Percentiles rank a stretch among this genome's conserved stretches.
Evolutionary conservation across 352 stramenopile species (phyloP).

Genomic region (Globisporangium spinosum): DNA sequence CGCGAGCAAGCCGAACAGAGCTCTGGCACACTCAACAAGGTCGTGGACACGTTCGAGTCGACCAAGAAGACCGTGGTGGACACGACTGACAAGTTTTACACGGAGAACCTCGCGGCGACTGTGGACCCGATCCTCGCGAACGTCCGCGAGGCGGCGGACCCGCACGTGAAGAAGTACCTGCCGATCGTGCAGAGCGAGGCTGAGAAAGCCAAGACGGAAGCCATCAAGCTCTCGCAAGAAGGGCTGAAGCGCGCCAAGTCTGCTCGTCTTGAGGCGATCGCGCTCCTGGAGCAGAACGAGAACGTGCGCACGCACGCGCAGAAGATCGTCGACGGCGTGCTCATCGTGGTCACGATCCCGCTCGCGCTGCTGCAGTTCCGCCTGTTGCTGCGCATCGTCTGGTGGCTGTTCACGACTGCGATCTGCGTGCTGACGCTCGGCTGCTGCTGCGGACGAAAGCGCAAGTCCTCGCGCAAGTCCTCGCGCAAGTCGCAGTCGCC

Average conservation of each 20-base stretch:
- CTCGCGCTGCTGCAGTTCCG: conserved; percentile 48
- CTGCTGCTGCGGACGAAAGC: conserved; percentile 54
- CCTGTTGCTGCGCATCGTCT: conserved; percentile 43
- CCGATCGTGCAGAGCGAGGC: conserved; percentile 48
- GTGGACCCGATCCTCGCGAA: conserved; percentile 58
- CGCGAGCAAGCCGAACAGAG: conserved; percentile 46
- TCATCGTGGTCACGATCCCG: conserved; percentile 44
- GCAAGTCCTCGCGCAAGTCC: conserved; percentile 25
- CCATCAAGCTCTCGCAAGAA: conserved; percentile 38
- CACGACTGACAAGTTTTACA: conserved; percentile 57
- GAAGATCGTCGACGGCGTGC: conserved; percentile 59
- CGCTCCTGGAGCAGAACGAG: conserved; percentile 56
- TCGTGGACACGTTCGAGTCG: conserved; percentile 43
- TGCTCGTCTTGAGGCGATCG: conserved; percentile 46
- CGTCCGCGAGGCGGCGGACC: conserved; percentile 41
- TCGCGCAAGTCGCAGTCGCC: conserved; percentile 21
- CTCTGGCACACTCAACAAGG: conserved; percentile 40
- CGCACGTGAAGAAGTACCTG: conserved; percentile 54
- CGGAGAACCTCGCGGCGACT: conserved; percentile 59
- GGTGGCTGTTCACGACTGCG: conserved; percentile 52
- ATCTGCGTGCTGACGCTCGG: conserved; percentile 53
- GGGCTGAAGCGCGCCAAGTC: conserved; percentile 42
- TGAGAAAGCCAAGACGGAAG: conserved; percentile 34
- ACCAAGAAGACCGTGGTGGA: conserved; percentile 46
- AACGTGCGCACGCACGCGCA: conserved; percentile 54